These are phyloP conservation scores for Thecaphora frezii DNA, from an alignment of 1,284 basidiomycete species.

Conservation along the genomic window DNA sequence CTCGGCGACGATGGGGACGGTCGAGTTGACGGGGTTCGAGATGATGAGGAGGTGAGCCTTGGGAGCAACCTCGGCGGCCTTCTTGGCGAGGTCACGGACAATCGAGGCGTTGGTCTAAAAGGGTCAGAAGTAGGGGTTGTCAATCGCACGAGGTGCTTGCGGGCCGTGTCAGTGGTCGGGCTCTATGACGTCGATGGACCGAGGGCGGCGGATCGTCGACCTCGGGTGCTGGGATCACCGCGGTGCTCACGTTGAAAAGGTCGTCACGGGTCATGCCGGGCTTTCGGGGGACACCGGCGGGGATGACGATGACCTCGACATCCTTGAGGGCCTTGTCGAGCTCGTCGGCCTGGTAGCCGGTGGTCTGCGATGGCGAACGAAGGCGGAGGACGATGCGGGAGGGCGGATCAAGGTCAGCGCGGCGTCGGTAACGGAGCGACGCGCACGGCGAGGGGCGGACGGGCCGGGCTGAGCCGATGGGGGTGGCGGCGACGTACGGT, in stretches of 20 bases:
- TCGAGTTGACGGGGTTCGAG: constrained; percentile 76
- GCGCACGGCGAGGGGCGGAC: too few relatives aligned
- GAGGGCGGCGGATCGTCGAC: too few relatives aligned
- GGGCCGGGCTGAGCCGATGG: too few relatives aligned
- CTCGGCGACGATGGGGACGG: constrained; percentile 93
- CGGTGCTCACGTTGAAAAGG: constrained; percentile 83
- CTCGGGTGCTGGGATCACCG: too few relatives aligned
- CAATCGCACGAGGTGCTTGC: too few relatives aligned
- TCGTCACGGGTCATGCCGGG: constrained; percentile 89
- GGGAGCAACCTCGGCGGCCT: constrained; percentile 82
- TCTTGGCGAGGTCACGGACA: constrained; percentile 89
- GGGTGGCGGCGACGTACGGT: constrained; percentile 69
- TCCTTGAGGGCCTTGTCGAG: constrained; percentile 83
- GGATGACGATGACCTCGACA: constrained; percentile 89
- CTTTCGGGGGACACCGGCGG: constrained; percentile 72
- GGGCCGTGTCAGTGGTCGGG: too few relatives aligned
- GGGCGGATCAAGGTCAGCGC: too few relatives aligned
- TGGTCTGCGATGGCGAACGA: constrained; percentile 64
- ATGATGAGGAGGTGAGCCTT: constrained; percentile 91
- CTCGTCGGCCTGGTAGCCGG: constrained; percentile 72
- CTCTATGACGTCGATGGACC: too few relatives aligned
- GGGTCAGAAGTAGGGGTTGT: too few relatives aligned
- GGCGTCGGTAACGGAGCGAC: too few relatives aligned
- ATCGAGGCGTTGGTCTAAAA: constrained; percentile 93
- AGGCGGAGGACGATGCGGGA: background rate